Conservation (phyloP, 176 grass and related monocot genomes). For the Coix lacrymajobi region DNA sequence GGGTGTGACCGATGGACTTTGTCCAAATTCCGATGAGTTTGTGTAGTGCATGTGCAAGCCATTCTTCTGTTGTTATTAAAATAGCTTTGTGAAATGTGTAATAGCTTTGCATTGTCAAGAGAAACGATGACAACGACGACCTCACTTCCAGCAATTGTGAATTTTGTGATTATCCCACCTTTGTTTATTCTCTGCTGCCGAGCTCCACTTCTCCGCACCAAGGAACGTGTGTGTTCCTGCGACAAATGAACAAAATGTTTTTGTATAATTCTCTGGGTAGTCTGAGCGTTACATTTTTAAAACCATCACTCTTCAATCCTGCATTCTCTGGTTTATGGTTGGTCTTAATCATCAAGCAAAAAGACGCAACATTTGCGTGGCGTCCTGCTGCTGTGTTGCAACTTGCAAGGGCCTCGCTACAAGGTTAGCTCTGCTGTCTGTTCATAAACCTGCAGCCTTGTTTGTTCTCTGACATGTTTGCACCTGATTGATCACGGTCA, state of each 20-base stretch:
- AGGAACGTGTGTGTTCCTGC: not conserved
- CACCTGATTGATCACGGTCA: not conserved
- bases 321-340: not conserved
- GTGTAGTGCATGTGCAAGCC: constrained; percentile 16
- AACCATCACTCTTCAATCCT: not conserved
- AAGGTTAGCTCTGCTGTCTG: not conserved
- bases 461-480: not conserved
- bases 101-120: constrained; percentile 18
- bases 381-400: not conserved
- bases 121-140: not conserved
- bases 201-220: not conserved
- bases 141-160: constrained; percentile 46
- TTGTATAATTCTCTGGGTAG: not conserved
- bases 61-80: constrained; percentile 32
- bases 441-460: not conserved
- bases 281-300: too few relatives aligned
- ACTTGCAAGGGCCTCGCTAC: not conserved
- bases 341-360: not conserved
- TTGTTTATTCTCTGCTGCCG: not conserved
- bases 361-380: not conserved
- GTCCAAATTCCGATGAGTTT: constrained; percentile 25
- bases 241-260: not conserved
- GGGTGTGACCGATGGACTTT: constrained; percentile 16
- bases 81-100: constrained; percentile 44
- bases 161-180: constrained; percentile 37